Percentiles rank a stretch among this genome's conserved stretches.
These are phyloP conservation scores for Eutypella sp. DNA, from an alignment of 2,329 filamentous ascomycete species.

Conservation along the genomic window DNA sequence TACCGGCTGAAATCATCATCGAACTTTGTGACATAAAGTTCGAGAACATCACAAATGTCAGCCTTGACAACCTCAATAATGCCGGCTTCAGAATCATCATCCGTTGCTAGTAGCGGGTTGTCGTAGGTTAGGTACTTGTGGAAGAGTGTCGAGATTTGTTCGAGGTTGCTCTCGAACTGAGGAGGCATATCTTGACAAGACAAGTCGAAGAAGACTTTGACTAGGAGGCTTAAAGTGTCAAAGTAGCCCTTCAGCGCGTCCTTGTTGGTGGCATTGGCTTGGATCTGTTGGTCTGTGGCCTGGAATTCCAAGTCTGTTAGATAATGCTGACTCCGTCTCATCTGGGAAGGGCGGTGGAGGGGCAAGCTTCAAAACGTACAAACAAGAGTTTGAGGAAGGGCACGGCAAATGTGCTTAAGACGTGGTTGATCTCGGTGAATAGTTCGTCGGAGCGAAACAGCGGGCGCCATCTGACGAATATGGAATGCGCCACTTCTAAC, in stretches of 20 bases:
- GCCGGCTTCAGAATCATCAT: slow-evolving; percentile 86
- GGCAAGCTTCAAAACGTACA: slow-evolving; percentile 56
- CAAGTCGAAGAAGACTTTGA: slow-evolving; percentile 92
- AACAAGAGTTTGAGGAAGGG: slow-evolving; percentile 78
- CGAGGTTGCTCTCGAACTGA: slow-evolving; percentile 85
- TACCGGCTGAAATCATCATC: slow-evolving; percentile 86
- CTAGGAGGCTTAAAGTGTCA: slow-evolving; percentile 77
- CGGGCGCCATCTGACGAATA: slow-evolving; percentile 93
- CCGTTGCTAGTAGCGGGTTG: slow-evolving; percentile 74
- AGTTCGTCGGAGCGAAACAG: slow-evolving; percentile 89
- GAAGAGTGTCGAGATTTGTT: slow-evolving; percentile 69
- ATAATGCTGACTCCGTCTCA: not conserved
- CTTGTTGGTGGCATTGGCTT: slow-evolving; percentile 71
- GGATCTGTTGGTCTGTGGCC: slow-evolving; percentile 67
- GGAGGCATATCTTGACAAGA: slow-evolving; percentile 96
- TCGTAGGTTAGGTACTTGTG: slow-evolving; percentile 92
- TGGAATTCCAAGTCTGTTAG: slow-evolving; percentile 20
- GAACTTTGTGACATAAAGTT: slow-evolving; percentile 90
- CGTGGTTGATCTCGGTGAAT: slow-evolving; percentile 94
- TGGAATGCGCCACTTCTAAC: slow-evolving; percentile 94
- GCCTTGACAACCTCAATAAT: slow-evolving; percentile 83
- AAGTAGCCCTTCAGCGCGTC: slow-evolving; percentile 72
- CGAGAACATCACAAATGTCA: slow-evolving; percentile 85
- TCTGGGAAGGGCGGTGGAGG: not conserved
- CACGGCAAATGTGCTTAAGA: slow-evolving; percentile 75